Base-by-base conservation (phyloP, 441 rosid species). In the Adansonia rubrostipa region DNA sequence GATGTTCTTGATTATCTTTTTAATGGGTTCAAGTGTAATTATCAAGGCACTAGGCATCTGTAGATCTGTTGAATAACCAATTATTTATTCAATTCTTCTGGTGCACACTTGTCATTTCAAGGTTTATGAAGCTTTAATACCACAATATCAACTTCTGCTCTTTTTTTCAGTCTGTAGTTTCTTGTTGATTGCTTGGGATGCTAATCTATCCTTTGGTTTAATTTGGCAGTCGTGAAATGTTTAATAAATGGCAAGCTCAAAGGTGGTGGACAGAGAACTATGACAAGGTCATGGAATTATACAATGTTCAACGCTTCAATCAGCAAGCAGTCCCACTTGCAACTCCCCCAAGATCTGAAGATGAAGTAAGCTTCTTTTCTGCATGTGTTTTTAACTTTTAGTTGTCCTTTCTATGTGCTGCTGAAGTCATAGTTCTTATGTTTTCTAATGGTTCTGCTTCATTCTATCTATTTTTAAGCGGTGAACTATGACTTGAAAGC, bases 181-280 rank as follows among this genome's bases (percentile, higher is more conserved):
- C 62, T 63, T 28, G 17, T 28, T 13, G 60, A 33, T 50, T 62
- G 51, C 48, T 19, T 28, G 71, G 51, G 33, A 8, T 76, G 60
- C 77, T 81, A 19, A 78, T 78, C 8, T 60, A 20, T 72, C 1
- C 68, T 76, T 72, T n/a, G 2, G 5, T 5, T 85, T 78, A 69
- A 69, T 20, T 82, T 73, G 68, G 76, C 89, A 96, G 99, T 78
- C 99, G 97, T 17, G 98, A 96, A 81, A 88, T 96, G 92, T 96
- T 96, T 78, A 86, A 92, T 84, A 96, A 93, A 83, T 87, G 92
- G 92, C 93, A 93, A 92, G 98, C 99, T 81, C 99, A 96, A 80
- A 89, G 88, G 57, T 96, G 99, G 99, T 96, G 99, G 98, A 87
- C 88, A 3, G 95, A 92, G 81, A 96, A 93, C 85, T 91, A 86